Conservation (phyloP, 495 filamentous ascomycete genomes). For the Glarea lozoyensis region DNA sequence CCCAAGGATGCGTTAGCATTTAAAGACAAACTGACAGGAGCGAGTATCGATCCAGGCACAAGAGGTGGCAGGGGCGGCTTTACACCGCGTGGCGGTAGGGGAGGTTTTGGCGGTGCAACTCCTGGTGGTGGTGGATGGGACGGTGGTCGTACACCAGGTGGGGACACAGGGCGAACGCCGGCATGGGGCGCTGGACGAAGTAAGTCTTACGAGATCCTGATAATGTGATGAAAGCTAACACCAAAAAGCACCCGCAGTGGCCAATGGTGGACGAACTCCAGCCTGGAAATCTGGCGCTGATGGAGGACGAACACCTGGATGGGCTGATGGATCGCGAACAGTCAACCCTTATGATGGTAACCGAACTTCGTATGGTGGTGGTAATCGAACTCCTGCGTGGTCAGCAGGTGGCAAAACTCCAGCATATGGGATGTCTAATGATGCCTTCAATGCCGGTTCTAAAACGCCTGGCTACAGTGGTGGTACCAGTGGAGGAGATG, state of each 20-base stretch:
- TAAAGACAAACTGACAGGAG: slow-evolving; percentile 75
- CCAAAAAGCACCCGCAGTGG: slow-evolving; percentile 39
- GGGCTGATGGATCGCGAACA: slow-evolving; percentile 65
- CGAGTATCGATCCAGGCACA: slow-evolving; percentile 58
- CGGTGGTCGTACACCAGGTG: slow-evolving; percentile 60
- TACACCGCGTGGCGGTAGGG: slow-evolving; percentile 27
- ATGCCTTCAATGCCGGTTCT: slow-evolving; percentile 38
- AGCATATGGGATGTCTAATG: slow-evolving; percentile 37
- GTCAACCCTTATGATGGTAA: slow-evolving; percentile 73
- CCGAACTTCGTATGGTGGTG: slow-evolving; percentile 61
- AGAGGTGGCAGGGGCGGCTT: slow-evolving; percentile 41
- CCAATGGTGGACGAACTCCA: slow-evolving; percentile 56
- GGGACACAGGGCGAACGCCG: slow-evolving; percentile 55
- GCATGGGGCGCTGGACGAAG: slow-evolving; percentile 58
- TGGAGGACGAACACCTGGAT: slow-evolving; percentile 64
- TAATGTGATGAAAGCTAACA: slow-evolving; percentile 18
- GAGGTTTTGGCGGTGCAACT: slow-evolving; percentile 27
- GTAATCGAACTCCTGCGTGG: slow-evolving; percentile 54
- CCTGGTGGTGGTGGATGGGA: slow-evolving; percentile 23
- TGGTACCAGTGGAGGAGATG: slow-evolving; percentile 49
- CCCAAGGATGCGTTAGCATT: slow-evolving; percentile 67
- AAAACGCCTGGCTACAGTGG: slow-evolving; percentile 57
- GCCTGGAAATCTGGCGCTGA: slow-evolving; percentile 51
- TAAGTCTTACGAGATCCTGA: slow-evolving; percentile 33
- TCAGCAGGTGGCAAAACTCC: slow-evolving; percentile 67